These are phyloP conservation scores for Tetrapisispora taiwanensis DNA, from an alignment of 805 yeast species.

Conservation along the genomic window DNA sequence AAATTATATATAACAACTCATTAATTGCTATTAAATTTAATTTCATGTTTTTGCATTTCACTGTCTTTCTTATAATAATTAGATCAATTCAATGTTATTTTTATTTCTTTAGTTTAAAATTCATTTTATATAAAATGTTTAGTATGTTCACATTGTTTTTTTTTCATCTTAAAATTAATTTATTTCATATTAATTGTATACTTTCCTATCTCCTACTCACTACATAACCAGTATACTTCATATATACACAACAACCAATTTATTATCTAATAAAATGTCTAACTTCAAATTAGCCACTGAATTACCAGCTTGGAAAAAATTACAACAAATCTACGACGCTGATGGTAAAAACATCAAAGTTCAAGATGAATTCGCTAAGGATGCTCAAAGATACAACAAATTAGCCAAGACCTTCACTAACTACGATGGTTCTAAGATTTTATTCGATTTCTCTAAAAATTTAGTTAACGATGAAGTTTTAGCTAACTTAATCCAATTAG, in stretches of 20 bases:
- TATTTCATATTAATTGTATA: too few species aligned
- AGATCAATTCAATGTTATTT: too few species aligned
- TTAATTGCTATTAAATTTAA: background rate
- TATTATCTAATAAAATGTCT: constrained; percentile 14
- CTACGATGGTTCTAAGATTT: constrained; percentile 77
- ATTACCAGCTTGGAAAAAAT: constrained; percentile 74
- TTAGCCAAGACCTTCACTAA: constrained; percentile 70
- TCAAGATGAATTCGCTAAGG: constrained; percentile 65
- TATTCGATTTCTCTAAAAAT: constrained; percentile 94
- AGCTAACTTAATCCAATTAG: constrained; percentile 57
- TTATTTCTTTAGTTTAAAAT: too few species aligned
- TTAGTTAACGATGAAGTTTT: constrained; percentile 79
- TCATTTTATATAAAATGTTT: too few species aligned
- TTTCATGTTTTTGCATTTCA: background rate
- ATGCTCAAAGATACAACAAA: constrained; percentile 65
- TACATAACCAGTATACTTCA: background rate
- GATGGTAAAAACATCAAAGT: constrained; percentile 65
- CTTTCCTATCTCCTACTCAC: too few species aligned
- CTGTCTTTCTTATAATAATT: too few species aligned
- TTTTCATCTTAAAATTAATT: too few species aligned
- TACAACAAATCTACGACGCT: constrained; percentile 59
- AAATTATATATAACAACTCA: background rate
- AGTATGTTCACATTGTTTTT: too few species aligned
- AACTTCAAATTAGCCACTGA: constrained; percentile 56
- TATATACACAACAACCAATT: background rate